Evolutionary conservation across 2,329 filamentous ascomycete species (phyloP), one percentile per base, ranked within the genome.

Genomic region (Talaromyces atroroseus): DNA sequence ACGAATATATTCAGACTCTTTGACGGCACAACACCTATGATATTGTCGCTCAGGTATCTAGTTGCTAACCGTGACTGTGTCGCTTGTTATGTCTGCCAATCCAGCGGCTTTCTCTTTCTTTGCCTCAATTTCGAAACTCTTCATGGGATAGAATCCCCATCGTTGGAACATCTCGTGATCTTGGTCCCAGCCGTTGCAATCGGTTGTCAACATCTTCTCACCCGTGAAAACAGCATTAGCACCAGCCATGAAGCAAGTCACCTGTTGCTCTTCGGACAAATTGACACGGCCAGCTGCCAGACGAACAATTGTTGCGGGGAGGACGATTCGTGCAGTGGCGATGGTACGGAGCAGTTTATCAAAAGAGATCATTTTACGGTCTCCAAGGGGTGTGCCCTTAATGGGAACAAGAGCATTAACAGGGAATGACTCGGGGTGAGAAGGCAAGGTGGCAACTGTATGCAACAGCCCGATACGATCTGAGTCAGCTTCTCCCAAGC

Each of bases 151-250:
- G 58, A 94, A 75, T 0, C 91, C 91, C 88, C 90, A 95, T 52
- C 84, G 81, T 2, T 85, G 82, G 74, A 96, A 95, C 84, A 95
- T 89, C 44, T 77, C 84, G 60, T 83, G 85, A 66, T 96, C 91
- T 73, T 95, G 89, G 60, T 94, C 90, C 89, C 89, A 96, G 29
- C 90, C 89, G 63, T 90, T 92, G 69, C 90, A 95, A 57, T 91
- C 89, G 0, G 91, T 96, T 4, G 91, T 96, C 74, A 95, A 72
- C 91, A 96, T 95, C 80, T 92, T 95, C 77, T 96, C 91, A 8
- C 91, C 91, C 0, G 91, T 96, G 69, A 96, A 96, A 34, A 96
- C 87, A n/a, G 91, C 91, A 65, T 96, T 96, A 1, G 91, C 91
- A 14, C 91, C 91, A 0, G 90, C 90, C 82, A 89, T 86, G 76